Evolutionary conservation across 2,329 filamentous ascomycete species (phyloP).

Genomic region (Fusarium chuoi): DNA sequence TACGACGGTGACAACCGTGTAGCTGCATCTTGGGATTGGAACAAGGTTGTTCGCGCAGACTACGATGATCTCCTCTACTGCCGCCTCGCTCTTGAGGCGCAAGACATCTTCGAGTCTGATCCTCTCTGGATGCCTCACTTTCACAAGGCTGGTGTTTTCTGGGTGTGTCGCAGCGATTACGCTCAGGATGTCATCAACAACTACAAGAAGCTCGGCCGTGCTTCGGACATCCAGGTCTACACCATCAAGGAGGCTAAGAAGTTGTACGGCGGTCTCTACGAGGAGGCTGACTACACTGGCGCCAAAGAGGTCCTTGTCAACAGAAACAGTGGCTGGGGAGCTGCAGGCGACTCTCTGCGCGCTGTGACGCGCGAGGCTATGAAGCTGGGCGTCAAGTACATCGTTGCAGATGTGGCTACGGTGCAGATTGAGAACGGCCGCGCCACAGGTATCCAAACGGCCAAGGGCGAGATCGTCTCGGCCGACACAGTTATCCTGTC

Average conservation of each 20-base stretch:
- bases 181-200: conserved; percentile 63
- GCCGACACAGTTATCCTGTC: conserved; percentile 65
- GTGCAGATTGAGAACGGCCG: conserved; percentile 59
- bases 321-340: conserved; percentile 70
- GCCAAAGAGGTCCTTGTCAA: conserved; percentile 71
- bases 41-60: conserved; percentile 39
- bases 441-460: conserved; percentile 61
- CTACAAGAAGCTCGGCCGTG: conserved; percentile 58
- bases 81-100: conserved; percentile 71
- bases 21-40: conserved; percentile 73
- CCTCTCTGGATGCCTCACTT: conserved; percentile 67
- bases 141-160: conserved; percentile 69
- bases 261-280: conserved; percentile 67
- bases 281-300: conserved; percentile 67
- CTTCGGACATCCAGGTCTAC: conserved; percentile 55
- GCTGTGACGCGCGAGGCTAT: conserved; percentile 64
- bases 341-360: conserved; percentile 67
- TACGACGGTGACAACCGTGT: conserved; percentile 58
- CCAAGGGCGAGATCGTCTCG: conserved; percentile 54
- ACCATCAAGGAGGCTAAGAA: conserved; percentile 58
- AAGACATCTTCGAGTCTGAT: conserved; percentile 68
- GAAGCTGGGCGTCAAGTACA: conserved; percentile 68
- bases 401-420: conserved; percentile 61
- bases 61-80: conserved; percentile 69
- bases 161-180: conserved; percentile 62